phyloP scores from a whole-genome alignment of 148 eudicot species.

The Hydrangea macrophylla region DNA sequence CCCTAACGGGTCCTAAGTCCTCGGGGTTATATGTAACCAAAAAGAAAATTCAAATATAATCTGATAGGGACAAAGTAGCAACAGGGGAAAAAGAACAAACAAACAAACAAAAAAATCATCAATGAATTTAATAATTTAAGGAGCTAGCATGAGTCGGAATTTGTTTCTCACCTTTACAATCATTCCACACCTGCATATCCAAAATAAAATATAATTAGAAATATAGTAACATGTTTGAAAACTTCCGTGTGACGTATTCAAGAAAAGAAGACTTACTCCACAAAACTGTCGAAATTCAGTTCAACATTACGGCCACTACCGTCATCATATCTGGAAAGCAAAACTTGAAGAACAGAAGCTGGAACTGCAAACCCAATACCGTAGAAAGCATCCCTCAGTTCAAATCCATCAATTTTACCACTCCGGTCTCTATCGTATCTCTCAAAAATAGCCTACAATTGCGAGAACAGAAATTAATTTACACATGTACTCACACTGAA shows the following conservation, averaged over 20 bases:
- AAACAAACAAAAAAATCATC: no score
- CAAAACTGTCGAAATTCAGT: constrained; percentile 64
- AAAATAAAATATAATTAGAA: constrained; percentile 16
- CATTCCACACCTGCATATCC: constrained; percentile 63
- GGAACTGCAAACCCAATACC: constrained; percentile 72
- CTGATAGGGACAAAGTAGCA: not conserved
- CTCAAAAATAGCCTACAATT: constrained; percentile 58
- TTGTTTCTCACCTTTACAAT: constrained; percentile 55
- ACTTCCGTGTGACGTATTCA: not conserved
- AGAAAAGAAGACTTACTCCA: constrained; percentile 52
- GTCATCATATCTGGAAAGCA: constrained; percentile 53
- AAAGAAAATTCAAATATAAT: not conserved
- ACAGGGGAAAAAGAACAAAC: not conserved
- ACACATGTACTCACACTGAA: not conserved
- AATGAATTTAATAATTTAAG: no score
- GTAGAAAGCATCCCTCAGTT: constrained; percentile 63
- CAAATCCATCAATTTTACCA: constrained; percentile 59
- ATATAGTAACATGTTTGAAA: not conserved
- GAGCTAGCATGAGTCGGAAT: not conserved
- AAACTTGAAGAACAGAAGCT: constrained; percentile 64
- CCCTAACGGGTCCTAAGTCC: no score
- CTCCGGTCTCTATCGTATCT: constrained; percentile 74
- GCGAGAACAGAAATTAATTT: not conserved
- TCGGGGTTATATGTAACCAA: no score
- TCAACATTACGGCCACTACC: constrained; percentile 45